These are phyloP conservation scores for Geotrichum ghanense DNA, from an alignment of 805 yeast genomes.

Conservation along the genomic window DNA sequence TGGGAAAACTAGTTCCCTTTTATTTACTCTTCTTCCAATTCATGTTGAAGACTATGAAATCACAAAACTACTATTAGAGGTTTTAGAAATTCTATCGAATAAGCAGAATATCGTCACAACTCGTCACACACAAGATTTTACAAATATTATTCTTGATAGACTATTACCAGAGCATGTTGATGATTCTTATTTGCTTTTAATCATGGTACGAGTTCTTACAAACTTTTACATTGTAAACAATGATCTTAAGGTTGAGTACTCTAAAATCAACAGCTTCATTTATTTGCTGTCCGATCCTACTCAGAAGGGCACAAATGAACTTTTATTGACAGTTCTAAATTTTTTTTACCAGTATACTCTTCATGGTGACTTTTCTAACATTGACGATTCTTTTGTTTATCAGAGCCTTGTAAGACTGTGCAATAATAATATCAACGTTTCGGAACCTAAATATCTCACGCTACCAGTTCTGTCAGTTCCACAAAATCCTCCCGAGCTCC, in stretches of 20 bases:
- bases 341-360: slow-evolving; percentile 66
- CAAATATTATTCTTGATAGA: not conserved
- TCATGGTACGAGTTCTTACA: not conserved
- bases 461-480: slow-evolving; percentile 41
- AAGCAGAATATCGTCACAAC: not conserved
- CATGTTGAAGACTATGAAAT: not conserved
- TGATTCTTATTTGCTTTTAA: not conserved
- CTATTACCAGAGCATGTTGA: not conserved
- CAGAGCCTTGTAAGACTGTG: slow-evolving; percentile 54
- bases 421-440: slow-evolving; percentile 32
- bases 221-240: not conserved
- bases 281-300: not conserved
- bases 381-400: not conserved
- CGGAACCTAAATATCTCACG: slow-evolving; percentile 27
- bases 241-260: not conserved
- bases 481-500: slow-evolving; percentile 47
- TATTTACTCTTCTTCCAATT: not conserved
- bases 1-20: not conserved
- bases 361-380: slow-evolving; percentile 39
- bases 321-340: slow-evolving; percentile 63
- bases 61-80: not conserved
- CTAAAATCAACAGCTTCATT: not conserved
- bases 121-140: not conserved
- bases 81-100: not conserved
- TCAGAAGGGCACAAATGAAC: slow-evolving; percentile 32